Base-by-base conservation (phyloP, 129 eudicot genomes). In the Helianthus tuberosus region DNA sequence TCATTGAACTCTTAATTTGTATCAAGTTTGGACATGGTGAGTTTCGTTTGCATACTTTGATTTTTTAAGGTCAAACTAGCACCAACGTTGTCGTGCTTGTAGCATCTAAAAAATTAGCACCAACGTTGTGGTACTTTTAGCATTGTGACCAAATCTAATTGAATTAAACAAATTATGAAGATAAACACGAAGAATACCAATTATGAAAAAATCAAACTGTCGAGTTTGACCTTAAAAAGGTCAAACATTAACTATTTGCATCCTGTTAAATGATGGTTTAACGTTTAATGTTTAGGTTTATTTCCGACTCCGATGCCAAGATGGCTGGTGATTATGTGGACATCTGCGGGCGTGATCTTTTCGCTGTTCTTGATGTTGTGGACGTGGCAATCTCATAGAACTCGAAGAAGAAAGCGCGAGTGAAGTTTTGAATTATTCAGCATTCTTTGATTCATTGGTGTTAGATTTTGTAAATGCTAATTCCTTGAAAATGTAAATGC, bases 1-100 rank as follows among this genome's bases (percentile, higher is more conserved):
- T 94, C 65, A 85, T 94, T 39, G 99, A 94, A 77, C 97, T 94
- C 71, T 86, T 94, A 66, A 94, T 94, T 32, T 94, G 99, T 79
- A 87, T 90, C 78, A 94, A 94, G 83, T 94, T 94, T 36, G 99
- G 99, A 57, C 88, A 94, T 61, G 99, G 99, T 94, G 52, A 55
- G 97, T 72, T 38, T n/a, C 36, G 67, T 72, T 51, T 51, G 68
- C 66, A 39, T 68, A 11, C 15, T 11, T 11, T 75, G 64, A 39
- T 32, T 51, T 44, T 23, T 65, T 27, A 13, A 14, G 72, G 73
- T 66, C 59, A 54, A 66, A 32, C 20, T 74, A 63, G 48, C 51
- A 63, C 23, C 13, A 74, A 17, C 13, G 13, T 51, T 11, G 8
- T 12, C 48, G 49, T 74, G 0, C 72, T 10, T 52, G 3, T 75